Evolutionary conservation across 2,329 filamentous ascomycete genomes (phyloP), one percentile per base, ranked within the genome.

Genomic region (Alternaria triticina): DNA sequence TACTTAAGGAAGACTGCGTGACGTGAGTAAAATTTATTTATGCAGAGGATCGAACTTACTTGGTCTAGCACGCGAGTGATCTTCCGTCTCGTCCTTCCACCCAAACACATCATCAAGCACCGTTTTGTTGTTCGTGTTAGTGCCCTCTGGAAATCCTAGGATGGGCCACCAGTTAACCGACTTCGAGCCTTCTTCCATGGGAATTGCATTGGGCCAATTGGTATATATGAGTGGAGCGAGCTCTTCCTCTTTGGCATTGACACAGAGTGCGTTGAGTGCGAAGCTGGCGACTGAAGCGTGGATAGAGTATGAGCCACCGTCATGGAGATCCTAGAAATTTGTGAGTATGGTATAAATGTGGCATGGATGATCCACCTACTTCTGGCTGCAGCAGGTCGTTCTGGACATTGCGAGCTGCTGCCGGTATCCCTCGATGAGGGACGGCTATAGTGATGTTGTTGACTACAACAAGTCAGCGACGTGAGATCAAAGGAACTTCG

Each of bases 381-480:
- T 62, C 59, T 12, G 59, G 59, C n/a, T 62, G 59, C 2, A 62
- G 40, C 20, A 62, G 17, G 4, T 59, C 50, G 9, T 62, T 62
- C 12, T 54, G 23, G 6, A 49, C 46, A 27, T 54, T 52, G 22
- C 60, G 55, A 43, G 56, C 60, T 54, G 60, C 60, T 43, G 54
- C 55, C 12, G 60, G 60, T 4, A 62, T 51, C 1, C 60, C 60
- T 20, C 60, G 57, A 4, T 62, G 60, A 13, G 60, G 60, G 4
- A 62, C 49, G 3, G 60, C 60, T 54, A 62, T 62, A 9, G 60
- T 62, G n/a, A 62, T 59, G 11, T 62, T 62, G 17, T 62, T 62
- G 44, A 62, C 55, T 58, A 8, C 11, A 3, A 2, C 6, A n/a
- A 10, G 3, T 61, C 28, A 61, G 51, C 17, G 7, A 45, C 5